Conservation (phyloP, 2,329 filamentous ascomycete genomes). For the Tolypocladium sp. region DNA sequence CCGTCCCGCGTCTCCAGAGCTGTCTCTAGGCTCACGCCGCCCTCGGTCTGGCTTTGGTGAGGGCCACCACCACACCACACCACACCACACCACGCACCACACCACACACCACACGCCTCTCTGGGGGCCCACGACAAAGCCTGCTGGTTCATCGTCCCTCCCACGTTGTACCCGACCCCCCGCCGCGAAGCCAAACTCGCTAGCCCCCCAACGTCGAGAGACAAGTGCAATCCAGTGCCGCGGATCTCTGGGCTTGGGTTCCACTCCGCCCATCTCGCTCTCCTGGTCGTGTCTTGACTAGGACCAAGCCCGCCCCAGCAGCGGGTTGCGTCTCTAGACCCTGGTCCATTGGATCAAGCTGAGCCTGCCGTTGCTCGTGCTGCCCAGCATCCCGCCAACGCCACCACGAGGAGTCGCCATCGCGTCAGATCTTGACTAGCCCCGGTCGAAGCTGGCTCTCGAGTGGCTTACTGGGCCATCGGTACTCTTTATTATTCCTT, state of each 20-base stretch:
- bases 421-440: constrained; percentile 21
- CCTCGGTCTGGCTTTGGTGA: background rate
- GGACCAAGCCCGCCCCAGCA: background rate
- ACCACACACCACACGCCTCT: background rate
- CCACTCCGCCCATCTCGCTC: constrained; percentile 11
- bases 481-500: constrained; percentile 8
- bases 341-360: constrained; percentile 4
- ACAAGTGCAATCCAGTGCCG: constrained; percentile 23
- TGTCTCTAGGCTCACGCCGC: background rate
- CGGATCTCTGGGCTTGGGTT: constrained; percentile 16
- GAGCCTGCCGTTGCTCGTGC: constrained; percentile 3
- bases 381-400: constrained; percentile 18
- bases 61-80: background rate
- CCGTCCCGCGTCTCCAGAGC: background rate
- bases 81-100: background rate
- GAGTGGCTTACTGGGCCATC: constrained; percentile 8
- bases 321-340: constrained; percentile 1
- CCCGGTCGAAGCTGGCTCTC: constrained; percentile 7
- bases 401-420: constrained; percentile 23
- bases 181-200: constrained; percentile 10
- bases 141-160: constrained; percentile 2
- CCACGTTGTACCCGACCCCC: constrained; percentile 12
- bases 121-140: background rate
- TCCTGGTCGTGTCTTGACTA: background rate
- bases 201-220: constrained; percentile 16